Conservation (phyloP, 495 filamentous ascomycete species). For the Aspergillus incahuasiensis region DNA sequence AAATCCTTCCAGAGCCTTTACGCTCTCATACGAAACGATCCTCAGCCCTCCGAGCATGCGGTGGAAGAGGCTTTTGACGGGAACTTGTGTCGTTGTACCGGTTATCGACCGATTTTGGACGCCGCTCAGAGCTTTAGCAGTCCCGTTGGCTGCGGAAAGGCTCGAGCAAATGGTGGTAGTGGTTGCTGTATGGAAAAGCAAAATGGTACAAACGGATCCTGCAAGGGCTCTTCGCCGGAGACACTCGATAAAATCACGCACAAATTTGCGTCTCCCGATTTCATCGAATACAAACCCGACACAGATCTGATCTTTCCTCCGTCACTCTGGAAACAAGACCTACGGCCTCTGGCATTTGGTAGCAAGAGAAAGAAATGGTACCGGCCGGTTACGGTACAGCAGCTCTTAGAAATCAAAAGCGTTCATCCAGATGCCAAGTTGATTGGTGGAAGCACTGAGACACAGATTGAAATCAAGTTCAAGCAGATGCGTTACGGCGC, state of each 20-base stretch:
- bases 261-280: conserved; percentile 44
- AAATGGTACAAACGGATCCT: conserved; percentile 36
- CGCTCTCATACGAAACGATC: conserved; percentile 53
- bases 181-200: conserved; percentile 54
- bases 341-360: conserved; percentile 79
- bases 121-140: conserved; percentile 63
- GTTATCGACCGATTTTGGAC: conserved; percentile 90
- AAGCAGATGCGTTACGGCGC: conserved; percentile 86
- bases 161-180: conserved; percentile 41
- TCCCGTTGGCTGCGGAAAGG: conserved; percentile 37
- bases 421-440: conserved; percentile 84
- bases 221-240: conserved; percentile 26
- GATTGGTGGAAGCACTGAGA: conserved; percentile 94
- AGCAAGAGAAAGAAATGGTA: conserved; percentile 96
- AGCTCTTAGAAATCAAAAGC: conserved; percentile 86
- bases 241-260: conserved; percentile 2
- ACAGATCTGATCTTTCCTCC: conserved; percentile 96
- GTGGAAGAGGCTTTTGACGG: conserved; percentile 78
- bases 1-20: conserved; percentile 59
- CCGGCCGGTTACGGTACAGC: conserved; percentile 78
- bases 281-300: conserved; percentile 88
- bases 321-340: conserved; percentile 71
- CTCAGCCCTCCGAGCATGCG: conserved; percentile 55
- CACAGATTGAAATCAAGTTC: conserved; percentile 97
- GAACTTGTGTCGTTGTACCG: conserved; percentile 93